Evolutionary conservation across 257 asterid species (phyloP).

Genomic region (Ophiorrhiza pumila): DNA sequence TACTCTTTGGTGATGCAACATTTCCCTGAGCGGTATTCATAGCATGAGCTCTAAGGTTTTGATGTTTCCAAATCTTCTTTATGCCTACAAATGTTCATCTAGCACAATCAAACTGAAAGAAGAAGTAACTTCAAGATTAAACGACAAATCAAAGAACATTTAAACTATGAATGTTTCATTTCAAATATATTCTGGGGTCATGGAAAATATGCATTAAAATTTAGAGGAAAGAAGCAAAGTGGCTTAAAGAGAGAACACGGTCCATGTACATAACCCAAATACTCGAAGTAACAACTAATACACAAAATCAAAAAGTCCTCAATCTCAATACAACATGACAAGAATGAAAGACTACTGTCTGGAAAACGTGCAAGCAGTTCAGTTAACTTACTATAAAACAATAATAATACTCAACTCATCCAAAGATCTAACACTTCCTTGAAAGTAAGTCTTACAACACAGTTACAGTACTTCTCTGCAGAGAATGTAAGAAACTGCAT

Average conservation of each 20-base stretch:
- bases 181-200: neutral
- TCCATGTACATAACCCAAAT: neutral
- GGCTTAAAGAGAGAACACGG: neutral
- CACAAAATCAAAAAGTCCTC: neutral
- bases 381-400: neutral
- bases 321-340: neutral
- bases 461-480: neutral
- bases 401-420: neutral
- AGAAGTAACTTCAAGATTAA: neutral
- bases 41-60: constrained; percentile 52
- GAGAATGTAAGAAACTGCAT: neutral
- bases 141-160: neutral
- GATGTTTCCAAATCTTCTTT: constrained; percentile 44
- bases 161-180: neutral
- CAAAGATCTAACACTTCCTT: neutral
- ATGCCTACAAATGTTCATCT: constrained; percentile 41
- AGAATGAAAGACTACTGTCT: neutral
- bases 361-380: neutral
- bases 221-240: neutral
- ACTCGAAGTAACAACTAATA: neutral
- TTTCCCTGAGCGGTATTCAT: constrained; percentile 64
- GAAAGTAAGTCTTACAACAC: neutral
- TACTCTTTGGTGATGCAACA: constrained; percentile 37
- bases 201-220: neutral
- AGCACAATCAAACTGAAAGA: constrained; percentile 6